A percentile compares a stretch with the other conserved stretches of the same genome.
phyloP scores from a whole-genome alignment of 2,329 filamentous ascomycete species.

The Myotisia sp. region DNA sequence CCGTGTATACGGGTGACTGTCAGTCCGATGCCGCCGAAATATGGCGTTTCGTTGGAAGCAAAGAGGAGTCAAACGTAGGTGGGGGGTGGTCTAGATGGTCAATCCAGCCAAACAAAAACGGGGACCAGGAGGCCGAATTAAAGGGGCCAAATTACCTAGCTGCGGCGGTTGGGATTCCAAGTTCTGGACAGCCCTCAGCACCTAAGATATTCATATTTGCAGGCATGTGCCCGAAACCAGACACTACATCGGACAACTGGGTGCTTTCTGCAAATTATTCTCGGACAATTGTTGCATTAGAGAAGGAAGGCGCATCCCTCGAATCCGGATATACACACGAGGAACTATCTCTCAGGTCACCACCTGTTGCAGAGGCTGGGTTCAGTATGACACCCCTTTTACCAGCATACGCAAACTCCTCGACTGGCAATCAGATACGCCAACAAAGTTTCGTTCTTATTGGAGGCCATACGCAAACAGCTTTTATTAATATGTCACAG shows the following conservation, averaged over 20 bases:
- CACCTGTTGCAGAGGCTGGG: slow-evolving; percentile 70
- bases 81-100: slow-evolving; percentile 41
- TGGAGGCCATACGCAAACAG: slow-evolving; percentile 67
- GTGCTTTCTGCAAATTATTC: slow-evolving; percentile 61
- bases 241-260: slow-evolving; percentile 41
- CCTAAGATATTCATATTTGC: slow-evolving; percentile 63
- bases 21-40: slow-evolving; percentile 7
- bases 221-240: slow-evolving; percentile 62
- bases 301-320: slow-evolving; percentile 15
- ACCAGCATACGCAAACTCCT: slow-evolving; percentile 55
- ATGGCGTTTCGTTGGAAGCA: slow-evolving; percentile 43
- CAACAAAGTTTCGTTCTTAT: slow-evolving; percentile 67
- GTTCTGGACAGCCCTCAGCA: slow-evolving; percentile 26
- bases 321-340: slow-evolving; percentile 20
- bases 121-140: slow-evolving; percentile 21
- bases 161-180: slow-evolving; percentile 53
- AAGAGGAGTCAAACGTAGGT: slow-evolving; percentile 30
- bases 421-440: slow-evolving; percentile 49
- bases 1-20: slow-evolving; percentile 64
- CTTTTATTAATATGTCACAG: slow-evolving; percentile 90
- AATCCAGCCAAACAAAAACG: slow-evolving; percentile 15
- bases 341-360: slow-evolving; percentile 38
- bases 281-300: slow-evolving; percentile 57
- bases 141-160: slow-evolving; percentile 44
- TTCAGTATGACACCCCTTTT: slow-evolving; percentile 65